Evolutionary conservation across 1,284 basidiomycete species (phyloP), one percentile per base, ranked within the genome.

Genomic region (Microbotryum scabiosae): DNA sequence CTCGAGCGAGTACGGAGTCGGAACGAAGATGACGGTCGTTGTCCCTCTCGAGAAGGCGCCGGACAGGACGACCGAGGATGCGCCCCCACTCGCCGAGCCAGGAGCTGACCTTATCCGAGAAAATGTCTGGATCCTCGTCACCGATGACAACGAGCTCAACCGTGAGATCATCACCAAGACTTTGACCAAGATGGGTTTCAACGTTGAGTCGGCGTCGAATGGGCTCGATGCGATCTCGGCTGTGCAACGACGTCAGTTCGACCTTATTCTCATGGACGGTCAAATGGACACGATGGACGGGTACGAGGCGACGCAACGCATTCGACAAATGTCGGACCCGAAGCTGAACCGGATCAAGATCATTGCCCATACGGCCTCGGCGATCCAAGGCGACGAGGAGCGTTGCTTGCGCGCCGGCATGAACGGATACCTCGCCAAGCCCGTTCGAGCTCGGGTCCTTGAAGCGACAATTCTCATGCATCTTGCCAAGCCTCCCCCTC

Each of bases 121-220:
- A 41, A 52, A 56, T 5, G 56, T 64, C 7, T 51, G 56, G 51
- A 68, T 69, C 43, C 46, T 69, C 3, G 43, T 66, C 14, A 68
- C 66, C 25, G 65, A 69, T 30, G 68, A 70, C 55, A 71, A 71
- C 47, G 55, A 57, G 26, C 47, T 71, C 21, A 68, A 69, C 28
- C 51, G 64, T 2, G 68, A 71, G 44, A 67, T 71, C 16, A 60
- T 68, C 21, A 58, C 54, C 3, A 52, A 51, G 21, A 67, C 65
- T 2, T 47, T 67, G 51, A 66, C 68, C 44, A 71, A 69, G 66
- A 73, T 73, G 70, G 70, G 72, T 25, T 74, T 73, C 66, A 73
- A 65, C 58, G 72, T 72, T 56, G 62, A 68, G 41, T 65, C 66
- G 20, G 73, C 70, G 52, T 66, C 69, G 48, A 72, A 74, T 52